phyloP scores from a whole-genome alignment of 768 basidiomycete genomes.

The Brasilioporus rufonigricans region DNA sequence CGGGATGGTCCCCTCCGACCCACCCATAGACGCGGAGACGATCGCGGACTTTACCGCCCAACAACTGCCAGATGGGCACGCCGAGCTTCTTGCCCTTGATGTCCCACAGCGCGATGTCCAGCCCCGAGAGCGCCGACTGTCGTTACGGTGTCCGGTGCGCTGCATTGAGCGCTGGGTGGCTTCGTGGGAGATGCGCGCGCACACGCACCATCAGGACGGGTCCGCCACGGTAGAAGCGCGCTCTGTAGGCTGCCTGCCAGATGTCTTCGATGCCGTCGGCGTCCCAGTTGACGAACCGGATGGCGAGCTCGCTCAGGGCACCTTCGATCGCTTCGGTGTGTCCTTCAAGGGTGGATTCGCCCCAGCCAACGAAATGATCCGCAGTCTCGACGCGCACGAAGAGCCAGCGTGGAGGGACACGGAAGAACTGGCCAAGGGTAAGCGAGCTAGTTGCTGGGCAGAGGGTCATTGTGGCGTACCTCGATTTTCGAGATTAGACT shows the following conservation, averaged over 20 bases:
- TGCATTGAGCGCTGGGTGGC: background rate
- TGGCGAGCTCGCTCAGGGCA: conserved; percentile 54
- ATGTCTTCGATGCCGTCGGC: no score
- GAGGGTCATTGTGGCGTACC: background rate
- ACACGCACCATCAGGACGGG: conserved; percentile 60
- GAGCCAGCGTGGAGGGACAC: conserved; percentile 70
- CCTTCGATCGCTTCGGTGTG: conserved; percentile 77
- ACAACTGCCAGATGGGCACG: background rate
- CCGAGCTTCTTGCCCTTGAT: background rate
- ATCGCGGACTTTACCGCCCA: no score
- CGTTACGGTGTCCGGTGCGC: background rate
- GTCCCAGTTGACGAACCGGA: no score
- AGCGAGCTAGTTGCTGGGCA: background rate
- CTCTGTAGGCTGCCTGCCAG: conserved; percentile 64
- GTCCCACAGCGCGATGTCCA: background rate
- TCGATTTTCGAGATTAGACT: background rate
- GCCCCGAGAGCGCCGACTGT: conserved; percentile 52
- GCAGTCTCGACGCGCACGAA: conserved; percentile 69
- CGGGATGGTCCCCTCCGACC: no score
- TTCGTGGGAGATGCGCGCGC: no score
- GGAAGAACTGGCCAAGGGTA: conserved; percentile 45
- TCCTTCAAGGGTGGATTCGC: conserved; percentile 68
- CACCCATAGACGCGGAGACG: no score
- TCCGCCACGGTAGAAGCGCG: conserved; percentile 72
- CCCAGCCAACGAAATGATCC: conserved; percentile 68